These are phyloP conservation scores for Globisporangium sylvaticum DNA, from an alignment of 352 stramenopile genomes.

Conservation along the genomic window DNA sequence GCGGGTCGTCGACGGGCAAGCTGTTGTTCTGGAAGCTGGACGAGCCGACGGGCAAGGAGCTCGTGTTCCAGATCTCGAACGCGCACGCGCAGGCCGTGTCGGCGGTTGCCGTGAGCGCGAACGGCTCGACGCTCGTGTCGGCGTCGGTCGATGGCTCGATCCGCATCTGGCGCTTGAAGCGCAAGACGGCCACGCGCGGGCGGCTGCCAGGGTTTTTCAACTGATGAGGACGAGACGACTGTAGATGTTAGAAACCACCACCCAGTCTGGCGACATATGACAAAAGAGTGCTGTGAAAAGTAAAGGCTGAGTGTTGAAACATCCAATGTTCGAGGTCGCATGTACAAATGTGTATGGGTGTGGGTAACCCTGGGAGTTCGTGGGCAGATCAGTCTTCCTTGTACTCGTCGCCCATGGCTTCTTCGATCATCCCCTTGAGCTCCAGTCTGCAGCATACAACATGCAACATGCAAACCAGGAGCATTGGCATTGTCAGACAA, in stretches of 20 bases:
- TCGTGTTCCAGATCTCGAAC: conserved; percentile 74
- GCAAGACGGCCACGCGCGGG: conserved; percentile 42
- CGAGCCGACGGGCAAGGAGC: conserved; percentile 52
- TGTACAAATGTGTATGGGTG: not conserved
- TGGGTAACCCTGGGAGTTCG: not conserved
- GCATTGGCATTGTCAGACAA: not conserved
- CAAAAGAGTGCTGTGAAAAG: not conserved
- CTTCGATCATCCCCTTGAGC: conserved; percentile 88
- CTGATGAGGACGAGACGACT: conserved; percentile 16
- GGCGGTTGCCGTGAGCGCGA: conserved; percentile 52
- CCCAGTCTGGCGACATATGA: not conserved
- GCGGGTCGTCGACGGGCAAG: conserved; percentile 68
- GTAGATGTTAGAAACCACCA: not conserved
- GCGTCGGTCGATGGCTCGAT: conserved; percentile 60
- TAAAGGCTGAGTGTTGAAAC: not conserved
- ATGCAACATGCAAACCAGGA: not conserved
- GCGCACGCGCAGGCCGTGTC: conserved; percentile 62
- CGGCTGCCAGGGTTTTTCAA: conserved; percentile 56
- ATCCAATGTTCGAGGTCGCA: not conserved
- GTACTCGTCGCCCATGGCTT: conserved; percentile 86
- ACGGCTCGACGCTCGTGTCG: conserved; percentile 56
- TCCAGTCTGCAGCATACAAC: conserved; percentile 44
- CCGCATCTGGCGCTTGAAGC: conserved; percentile 74
- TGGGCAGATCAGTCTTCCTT: conserved; percentile 64
- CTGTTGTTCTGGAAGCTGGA: conserved; percentile 83